Percentiles rank a stretch among this genome's conserved stretches.
Evolutionary conservation across 805 yeast genomes (phyloP).

Genomic region (Isabelozyma pseudorhagii): DNA sequence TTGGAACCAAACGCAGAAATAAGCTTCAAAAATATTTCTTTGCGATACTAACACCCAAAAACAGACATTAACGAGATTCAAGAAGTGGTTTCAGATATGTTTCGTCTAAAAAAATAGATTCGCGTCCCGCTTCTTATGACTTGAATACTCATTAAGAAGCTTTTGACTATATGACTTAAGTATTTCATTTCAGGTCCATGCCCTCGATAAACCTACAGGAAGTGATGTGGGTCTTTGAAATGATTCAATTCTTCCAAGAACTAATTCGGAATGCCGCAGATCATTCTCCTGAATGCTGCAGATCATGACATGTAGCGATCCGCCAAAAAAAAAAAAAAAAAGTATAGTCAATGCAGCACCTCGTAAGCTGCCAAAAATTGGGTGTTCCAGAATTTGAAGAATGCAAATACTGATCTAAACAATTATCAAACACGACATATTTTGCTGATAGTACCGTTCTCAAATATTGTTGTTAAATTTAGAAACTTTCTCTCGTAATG

Average conservation of each 20-base stretch:
- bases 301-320: background rate
- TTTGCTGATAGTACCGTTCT: background rate
- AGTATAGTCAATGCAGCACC: background rate
- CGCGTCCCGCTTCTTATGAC: no score
- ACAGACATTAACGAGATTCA: background rate
- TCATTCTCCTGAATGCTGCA: background rate
- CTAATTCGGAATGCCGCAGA: no score
- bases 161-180: no score
- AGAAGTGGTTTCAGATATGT: background rate
- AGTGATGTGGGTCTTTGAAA: no score
- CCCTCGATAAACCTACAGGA: no score
- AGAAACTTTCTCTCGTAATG: background rate
- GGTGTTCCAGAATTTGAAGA: background rate
- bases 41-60: background rate
- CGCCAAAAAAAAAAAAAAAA: background rate
- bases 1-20: background rate
- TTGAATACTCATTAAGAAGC: no score
- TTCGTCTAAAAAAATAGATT: background rate
- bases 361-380: background rate
- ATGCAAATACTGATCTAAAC: background rate
- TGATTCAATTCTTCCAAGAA: no score
- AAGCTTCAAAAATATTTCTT: background rate
- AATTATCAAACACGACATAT: background rate
- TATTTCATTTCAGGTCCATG: no score
- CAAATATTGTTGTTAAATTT: background rate